Evolutionary conservation across 306 rosid genomes (phyloP).

Genomic region (Rosa lucieae): DNA sequence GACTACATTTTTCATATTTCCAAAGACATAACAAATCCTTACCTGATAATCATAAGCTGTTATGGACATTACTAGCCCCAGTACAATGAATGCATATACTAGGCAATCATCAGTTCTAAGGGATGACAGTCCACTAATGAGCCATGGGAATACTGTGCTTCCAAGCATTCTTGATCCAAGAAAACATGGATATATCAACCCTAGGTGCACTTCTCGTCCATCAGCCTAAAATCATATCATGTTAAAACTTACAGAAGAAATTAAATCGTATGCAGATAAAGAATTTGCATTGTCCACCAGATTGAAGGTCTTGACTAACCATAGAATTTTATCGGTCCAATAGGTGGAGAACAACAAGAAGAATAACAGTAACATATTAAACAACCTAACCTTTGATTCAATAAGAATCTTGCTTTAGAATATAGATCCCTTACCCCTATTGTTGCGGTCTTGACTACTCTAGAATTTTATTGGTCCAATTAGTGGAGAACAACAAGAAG

Average conservation of each 20-base stretch:
- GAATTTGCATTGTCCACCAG: conserved; percentile 4
- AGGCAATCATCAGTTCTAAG: conserved; percentile 78
- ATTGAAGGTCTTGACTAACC: neutral
- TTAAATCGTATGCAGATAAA: conserved; percentile 3
- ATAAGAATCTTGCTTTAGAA: too few relatives aligned
- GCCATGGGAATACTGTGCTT: conserved; percentile 82
- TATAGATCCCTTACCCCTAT: too few relatives aligned
- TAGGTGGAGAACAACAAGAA: too few relatives aligned
- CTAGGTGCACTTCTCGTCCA: conserved; percentile 88
- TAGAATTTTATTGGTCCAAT: conserved; percentile 13
- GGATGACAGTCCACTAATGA: conserved; percentile 67
- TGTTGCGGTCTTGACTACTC: neutral
- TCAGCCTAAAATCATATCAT: conserved; percentile 68
- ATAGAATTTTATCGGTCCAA: too few relatives aligned
- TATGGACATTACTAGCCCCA: conserved; percentile 64
- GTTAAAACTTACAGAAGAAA: neutral
- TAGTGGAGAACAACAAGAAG: neutral
- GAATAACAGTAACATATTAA: too few relatives aligned
- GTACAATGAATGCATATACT: conserved; percentile 47
- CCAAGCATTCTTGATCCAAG: conserved; percentile 92
- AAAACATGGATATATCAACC: conserved; percentile 78
- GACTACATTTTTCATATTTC: conserved; percentile 16
- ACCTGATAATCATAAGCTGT: conserved; percentile 94
- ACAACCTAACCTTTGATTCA: too few relatives aligned
- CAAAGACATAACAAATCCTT: conserved; percentile 13